phyloP scores from a whole-genome alignment of 2,329 filamentous ascomycete genomes.

The Thielaviopsis ethacetica region DNA sequence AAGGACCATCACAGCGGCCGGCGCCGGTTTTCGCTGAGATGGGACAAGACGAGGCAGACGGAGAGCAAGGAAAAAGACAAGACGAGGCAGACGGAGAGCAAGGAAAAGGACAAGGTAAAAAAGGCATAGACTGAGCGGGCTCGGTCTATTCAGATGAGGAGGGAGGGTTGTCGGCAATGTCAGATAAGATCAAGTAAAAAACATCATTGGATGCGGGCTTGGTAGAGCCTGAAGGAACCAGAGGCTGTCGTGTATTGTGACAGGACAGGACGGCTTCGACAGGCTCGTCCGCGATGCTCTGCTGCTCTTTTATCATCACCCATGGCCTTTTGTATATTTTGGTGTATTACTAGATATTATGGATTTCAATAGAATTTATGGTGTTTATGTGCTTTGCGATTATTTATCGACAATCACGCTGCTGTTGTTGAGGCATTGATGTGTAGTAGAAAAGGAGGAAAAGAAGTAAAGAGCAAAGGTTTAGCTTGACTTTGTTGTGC shows the following conservation, averaged over 20 bases:
- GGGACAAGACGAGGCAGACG: constrained; percentile 1
- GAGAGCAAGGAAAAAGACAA: background rate
- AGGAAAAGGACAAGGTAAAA: background rate
- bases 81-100: background rate
- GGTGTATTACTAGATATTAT: background rate
- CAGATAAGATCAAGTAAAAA: constrained; percentile 52
- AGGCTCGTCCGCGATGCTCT: constrained; percentile 5
- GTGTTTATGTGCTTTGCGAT: background rate
- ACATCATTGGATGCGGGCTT: constrained; percentile 10
- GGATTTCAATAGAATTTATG: background rate
- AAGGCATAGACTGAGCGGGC: background rate
- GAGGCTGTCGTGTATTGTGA: constrained; percentile 15
- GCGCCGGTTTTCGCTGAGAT: constrained; percentile 7
- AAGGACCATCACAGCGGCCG: background rate
- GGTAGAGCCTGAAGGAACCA: constrained; percentile 3
- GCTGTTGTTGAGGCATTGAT: too few species aligned
- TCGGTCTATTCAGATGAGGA: background rate
- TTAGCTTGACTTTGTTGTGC: too few species aligned
- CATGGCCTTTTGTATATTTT: constrained; percentile 14
- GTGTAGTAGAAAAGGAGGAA: too few species aligned
- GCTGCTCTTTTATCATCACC: constrained; percentile 24
- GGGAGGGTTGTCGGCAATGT: constrained; percentile 18
- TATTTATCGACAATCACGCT: background rate
- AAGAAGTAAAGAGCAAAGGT: too few species aligned
- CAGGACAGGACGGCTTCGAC: constrained; percentile 13